A percentile compares a stretch with the other conserved stretches of the same genome.
Conservation (phyloP, 1,284 basidiomycete species). For the Trichosporon asahii region DNA sequence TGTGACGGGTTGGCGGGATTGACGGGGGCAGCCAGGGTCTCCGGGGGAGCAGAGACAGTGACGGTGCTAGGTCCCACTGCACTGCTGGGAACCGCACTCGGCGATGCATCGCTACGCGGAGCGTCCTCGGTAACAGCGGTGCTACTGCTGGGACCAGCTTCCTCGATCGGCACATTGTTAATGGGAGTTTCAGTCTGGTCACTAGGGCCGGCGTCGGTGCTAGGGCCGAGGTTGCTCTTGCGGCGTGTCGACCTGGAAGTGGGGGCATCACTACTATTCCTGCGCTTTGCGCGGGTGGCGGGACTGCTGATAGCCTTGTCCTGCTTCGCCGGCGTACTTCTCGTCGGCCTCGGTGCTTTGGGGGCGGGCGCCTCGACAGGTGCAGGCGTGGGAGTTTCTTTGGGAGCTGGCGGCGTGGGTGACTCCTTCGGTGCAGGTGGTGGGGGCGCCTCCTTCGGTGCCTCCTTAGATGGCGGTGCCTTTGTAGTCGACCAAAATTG, state of each 20-base stretch:
- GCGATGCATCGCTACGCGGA: background rate
- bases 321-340: background rate
- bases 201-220: background rate
- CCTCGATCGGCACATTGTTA: background rate
- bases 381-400: background rate
- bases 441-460: conserved; percentile 2
- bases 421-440: background rate
- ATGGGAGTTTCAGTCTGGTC: background rate
- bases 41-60: background rate
- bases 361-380: background rate
- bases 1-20: conserved; percentile 20
- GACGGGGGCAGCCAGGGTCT: background rate
- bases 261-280: background rate
- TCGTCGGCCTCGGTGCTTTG: background rate
- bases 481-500: background rate
- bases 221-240: background rate
- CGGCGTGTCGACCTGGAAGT: background rate
- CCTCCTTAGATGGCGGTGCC: background rate
- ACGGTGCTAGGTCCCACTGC: background rate
- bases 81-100: background rate
- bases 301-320: background rate
- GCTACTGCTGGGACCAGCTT: background rate
- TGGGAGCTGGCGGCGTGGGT: background rate
- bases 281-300: background rate
- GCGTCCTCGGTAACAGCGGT: background rate